Evolutionary conservation across 768 basidiomycete species (phyloP).

Genomic region (Tulasnella sp.): DNA sequence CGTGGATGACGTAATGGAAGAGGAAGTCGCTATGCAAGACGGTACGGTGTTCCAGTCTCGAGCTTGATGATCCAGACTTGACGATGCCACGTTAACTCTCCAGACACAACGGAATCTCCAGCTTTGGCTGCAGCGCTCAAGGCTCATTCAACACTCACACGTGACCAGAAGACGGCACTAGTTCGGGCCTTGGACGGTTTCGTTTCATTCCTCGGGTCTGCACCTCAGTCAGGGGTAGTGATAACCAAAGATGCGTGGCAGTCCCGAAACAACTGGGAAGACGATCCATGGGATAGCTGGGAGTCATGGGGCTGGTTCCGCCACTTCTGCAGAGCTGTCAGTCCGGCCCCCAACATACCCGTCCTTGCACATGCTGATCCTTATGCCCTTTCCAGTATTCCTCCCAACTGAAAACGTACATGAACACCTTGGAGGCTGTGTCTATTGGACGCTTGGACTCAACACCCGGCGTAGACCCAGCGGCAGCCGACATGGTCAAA

Average conservation of each 20-base stretch:
- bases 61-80: slow-evolving; percentile 7
- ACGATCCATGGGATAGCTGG: slow-evolving; percentile 75
- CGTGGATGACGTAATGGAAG: slow-evolving; percentile 57
- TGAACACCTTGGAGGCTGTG: slow-evolving; percentile 59
- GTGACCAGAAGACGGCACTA: slow-evolving; percentile 68
- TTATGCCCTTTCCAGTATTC: slow-evolving; percentile 48
- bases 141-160: slow-evolving; percentile 62
- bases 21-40: slow-evolving; percentile 44
- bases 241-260: slow-evolving; percentile 64
- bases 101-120: slow-evolving; percentile 44
- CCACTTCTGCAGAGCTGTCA: slow-evolving; percentile 74
- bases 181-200: slow-evolving; percentile 71
- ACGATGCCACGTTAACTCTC: slow-evolving; percentile 37
- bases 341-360: slow-evolving; percentile 28
- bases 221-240: slow-evolving; percentile 46
- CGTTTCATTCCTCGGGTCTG: slow-evolving; percentile 47
- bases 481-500: background rate
- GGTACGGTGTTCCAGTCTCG: slow-evolving; percentile 4
- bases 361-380: background rate
- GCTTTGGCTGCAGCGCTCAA: slow-evolving; percentile 64
- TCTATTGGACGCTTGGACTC: slow-evolving; percentile 44
- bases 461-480: background rate
- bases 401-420: slow-evolving; percentile 67
- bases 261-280: slow-evolving; percentile 57
- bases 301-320: slow-evolving; percentile 88